Evolutionary conservation across 139 green algal species (phyloP), one percentile per base, ranked within the genome.

Genomic region (Chlamydomonas applanata): DNA sequence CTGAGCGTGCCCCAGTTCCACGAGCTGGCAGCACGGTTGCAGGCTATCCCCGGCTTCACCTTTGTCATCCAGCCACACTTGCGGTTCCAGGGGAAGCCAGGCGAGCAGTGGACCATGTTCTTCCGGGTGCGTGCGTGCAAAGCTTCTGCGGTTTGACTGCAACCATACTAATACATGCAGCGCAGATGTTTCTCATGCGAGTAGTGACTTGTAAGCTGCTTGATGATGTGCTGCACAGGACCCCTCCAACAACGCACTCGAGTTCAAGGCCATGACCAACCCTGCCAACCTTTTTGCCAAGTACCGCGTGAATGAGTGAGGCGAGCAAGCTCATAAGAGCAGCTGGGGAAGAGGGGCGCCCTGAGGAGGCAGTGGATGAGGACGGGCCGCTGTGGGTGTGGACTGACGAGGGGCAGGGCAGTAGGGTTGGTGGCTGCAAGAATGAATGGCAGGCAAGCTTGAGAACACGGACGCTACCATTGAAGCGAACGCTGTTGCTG

Each of bases 261-360:
- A 98, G 83, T 98, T 98, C 82, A 98, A 97, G 83, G 90, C 93
- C 7, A 96, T 98, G 91, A 94, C 84, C 0, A 89, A 89, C 13
- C 90, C 93, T 0, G 82, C 88, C 1, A 98, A 98, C 76, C 78
- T 98, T 1, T 98, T 98, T 77, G 89, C 90, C 0, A 91, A 89
- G 66, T 98, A 98, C 73, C 40, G 40, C 40, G 40, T 49, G 40
- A 49, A 49, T 49, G 40, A 49, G 11, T 49, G 40, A 49, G 7
- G 40, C 40, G n/a, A n/a, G n/a, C n/a, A n/a, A n/a, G n/a, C n/a
- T n/a, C n/a, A n/a, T n/a, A n/a, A n/a, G n/a, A n/a, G n/a, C n/a
- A n/a, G n/a, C n/a, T n/a, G n/a, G n/a, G n/a, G n/a, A n/a, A n/a
- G n/a, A n/a, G n/a, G n/a, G n/a, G n/a, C n/a, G n/a, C n/a, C n/a